Base-by-base conservation (phyloP, 2,329 filamentous ascomycete species). In the Arachnopeziza araneosa region DNA sequence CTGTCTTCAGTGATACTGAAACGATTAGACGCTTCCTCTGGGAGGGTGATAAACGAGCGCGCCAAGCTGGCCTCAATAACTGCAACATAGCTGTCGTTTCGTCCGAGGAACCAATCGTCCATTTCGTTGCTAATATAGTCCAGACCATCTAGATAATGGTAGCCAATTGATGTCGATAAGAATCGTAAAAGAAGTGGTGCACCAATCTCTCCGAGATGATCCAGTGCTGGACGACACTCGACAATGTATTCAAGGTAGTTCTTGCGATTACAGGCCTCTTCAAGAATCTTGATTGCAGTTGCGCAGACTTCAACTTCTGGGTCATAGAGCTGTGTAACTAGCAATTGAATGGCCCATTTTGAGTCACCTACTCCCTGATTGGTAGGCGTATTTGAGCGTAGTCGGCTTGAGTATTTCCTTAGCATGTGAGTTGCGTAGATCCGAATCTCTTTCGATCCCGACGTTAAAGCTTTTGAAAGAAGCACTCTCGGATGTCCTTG, bases 71-170 rank as follows among this genome's bases (percentile, higher is more conserved):
- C 95, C 74, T 99, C 95, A 50, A 99, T 93, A 50, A 98, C 83
- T 48, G 86, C 84, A 55, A 99, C 95, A 67, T 99, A 99, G n/a
- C 87, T 88, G 73, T 99, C 93, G 71, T 99, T 99, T 52, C 95
- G 87, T 17, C 95, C 95, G 30, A 99, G 80, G 71, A 98, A 99
- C 95, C 95, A 99, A 75, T 99, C 96, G 68, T 99, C 95, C 95
- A 99, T 99, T 74, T 99, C 96, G 72, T 96, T 95, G 63, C 93
- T 97, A 74, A 99, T 99, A 72, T 99, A 99, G 76, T 99, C 96
- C 51, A 99, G 80, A 0, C 93, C 95, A 71, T 98, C 92, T 6
- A 99, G 81, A 74, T 99, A 99, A 74, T 98, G 93, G 71, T 99
- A 99, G 55, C 95, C 95, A 60, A 97, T 93, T 1, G 93, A 97